These are phyloP conservation scores for Leccinum disarticulatum DNA, from an alignment of 768 basidiomycete species.

Conservation along the genomic window DNA sequence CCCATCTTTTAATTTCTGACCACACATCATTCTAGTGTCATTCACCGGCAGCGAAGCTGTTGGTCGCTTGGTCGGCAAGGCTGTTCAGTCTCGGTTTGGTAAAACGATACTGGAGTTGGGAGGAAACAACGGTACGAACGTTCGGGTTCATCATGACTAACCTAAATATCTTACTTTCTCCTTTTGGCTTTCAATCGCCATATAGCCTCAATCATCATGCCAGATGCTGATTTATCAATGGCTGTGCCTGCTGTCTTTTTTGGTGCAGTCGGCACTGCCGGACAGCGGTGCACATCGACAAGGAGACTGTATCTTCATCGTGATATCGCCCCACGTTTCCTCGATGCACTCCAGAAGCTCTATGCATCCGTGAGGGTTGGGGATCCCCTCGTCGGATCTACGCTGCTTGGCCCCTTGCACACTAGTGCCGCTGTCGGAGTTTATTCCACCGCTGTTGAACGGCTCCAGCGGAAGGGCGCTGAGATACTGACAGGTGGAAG, in stretches of 20 bases:
- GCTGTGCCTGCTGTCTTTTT: constrained; percentile 92
- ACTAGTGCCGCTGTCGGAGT: constrained; percentile 61
- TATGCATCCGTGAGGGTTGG: constrained; percentile 75
- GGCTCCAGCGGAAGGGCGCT: constrained; percentile 64
- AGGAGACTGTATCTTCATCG: constrained; percentile 88
- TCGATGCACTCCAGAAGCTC: constrained; percentile 68
- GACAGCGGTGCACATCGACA: constrained; percentile 85
- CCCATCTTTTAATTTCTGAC: constrained; percentile 4
- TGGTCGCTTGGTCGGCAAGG: constrained; percentile 84
- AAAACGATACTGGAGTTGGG: constrained; percentile 90
- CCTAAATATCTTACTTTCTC: constrained; percentile 18
- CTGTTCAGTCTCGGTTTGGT: constrained; percentile 85
- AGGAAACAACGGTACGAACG: constrained; percentile 83
- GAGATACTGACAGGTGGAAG: constrained; percentile 76
- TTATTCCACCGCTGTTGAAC: constrained; percentile 62
- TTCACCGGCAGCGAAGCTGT: constrained; percentile 94
- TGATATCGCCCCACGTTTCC: constrained; percentile 71
- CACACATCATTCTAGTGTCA: constrained; percentile 55
- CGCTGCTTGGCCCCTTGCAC: constrained; percentile 88
- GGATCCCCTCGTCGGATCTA: constrained; percentile 75
- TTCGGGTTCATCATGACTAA: constrained; percentile 17
- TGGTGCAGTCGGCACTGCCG: constrained; percentile 84
- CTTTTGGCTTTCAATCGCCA: constrained; percentile 15
- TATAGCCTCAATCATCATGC: constrained; percentile 86
- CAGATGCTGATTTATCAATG: constrained; percentile 88